Base-by-base conservation (phyloP, 495 filamentous ascomycete species). In the Letharia columbiana region DNA sequence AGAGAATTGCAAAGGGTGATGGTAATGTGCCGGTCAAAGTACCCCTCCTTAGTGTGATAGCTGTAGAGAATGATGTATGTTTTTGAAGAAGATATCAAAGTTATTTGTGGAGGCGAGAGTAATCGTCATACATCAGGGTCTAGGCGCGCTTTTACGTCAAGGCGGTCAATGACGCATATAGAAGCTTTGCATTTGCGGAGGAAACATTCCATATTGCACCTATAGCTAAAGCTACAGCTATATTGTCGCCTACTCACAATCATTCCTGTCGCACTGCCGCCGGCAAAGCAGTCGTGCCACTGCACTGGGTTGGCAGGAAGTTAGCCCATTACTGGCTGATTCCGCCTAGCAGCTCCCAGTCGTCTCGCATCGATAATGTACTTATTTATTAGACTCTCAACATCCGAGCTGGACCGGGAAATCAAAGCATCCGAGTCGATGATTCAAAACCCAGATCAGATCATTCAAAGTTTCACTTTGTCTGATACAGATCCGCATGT, bases 121-220 rank as follows among this genome's bases (percentile, higher is more conserved):
- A 60, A 49, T 56, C 54, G 63, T 65, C 63, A 65, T 60, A 45
- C 62, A 62, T 50, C 15, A 5, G 28, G 11, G 31, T 52, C 28
- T 65, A 28, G 63, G 59, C 52, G 63, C 63, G 41, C n/a, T 47
- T 62, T 17, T 60, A 65, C 54, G 63, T 59, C 63, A 64, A 45
- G n/a, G 63, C 35, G 44, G 23, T 56, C 37, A 52, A 64, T 64
- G 62, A 64, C 50, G 49, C 52, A 57, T 4, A 35, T 45, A 2
- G 2, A 35, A 28, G 52, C 31, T 56, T 56, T 15, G 35, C 2
- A 31, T 40, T 11, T 20, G 31, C 23, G 12, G n/a, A 57, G 42
- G 3, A 18, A 6, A 39, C 41, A 18, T 3, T 49, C 7, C 20
- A 45, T 1, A 2, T 3, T n/a, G 45, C n/a, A 49, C 18, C 45